These are phyloP conservation scores for Pezicula carpinea DNA, from an alignment of 2,329 filamentous ascomycete genomes.

Conservation along the genomic window DNA sequence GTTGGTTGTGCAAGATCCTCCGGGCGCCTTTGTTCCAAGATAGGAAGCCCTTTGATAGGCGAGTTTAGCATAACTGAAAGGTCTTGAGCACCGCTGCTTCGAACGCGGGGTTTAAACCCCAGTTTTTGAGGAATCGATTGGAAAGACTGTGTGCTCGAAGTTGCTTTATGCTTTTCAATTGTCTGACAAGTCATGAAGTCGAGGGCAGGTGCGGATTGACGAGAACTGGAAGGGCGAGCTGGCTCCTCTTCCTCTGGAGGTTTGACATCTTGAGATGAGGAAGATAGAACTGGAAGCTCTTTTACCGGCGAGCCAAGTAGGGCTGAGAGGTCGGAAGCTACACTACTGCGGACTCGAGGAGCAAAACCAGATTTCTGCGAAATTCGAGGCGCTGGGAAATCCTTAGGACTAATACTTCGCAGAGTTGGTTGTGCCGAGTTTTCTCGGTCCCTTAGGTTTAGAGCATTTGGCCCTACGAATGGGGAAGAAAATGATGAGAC, in stretches of 20 bases:
- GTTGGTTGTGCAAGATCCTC: not conserved
- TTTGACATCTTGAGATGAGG: constrained; percentile 1
- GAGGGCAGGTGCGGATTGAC: too few species aligned
- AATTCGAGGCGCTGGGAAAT: constrained; percentile 22
- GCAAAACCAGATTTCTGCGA: constrained; percentile 29
- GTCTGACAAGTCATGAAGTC: not conserved
- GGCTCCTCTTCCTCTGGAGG: not conserved
- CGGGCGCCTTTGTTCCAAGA: not conserved
- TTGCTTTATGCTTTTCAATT: not conserved
- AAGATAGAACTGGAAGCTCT: constrained; percentile 17
- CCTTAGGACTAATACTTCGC: constrained; percentile 10
- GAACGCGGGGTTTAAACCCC: constrained; percentile 14
- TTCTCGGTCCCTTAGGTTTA: constrained; percentile 2
- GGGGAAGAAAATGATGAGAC: constrained; percentile 18
- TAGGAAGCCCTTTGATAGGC: not conserved
- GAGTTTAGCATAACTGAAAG: not conserved
- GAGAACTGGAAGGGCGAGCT: too few species aligned
- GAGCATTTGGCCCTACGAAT: not conserved
- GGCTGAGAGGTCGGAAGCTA: constrained; percentile 20
- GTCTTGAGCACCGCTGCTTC: not conserved
- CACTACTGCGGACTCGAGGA: constrained; percentile 18
- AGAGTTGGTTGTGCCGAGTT: constrained; percentile 7
- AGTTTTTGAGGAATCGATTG: constrained; percentile 24
- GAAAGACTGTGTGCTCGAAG: constrained; percentile 7
- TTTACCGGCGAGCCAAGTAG: constrained; percentile 24